These are phyloP conservation scores for Coprinopsis strossmayeri DNA, from an alignment of 768 basidiomycete genomes.

Conservation along the genomic window DNA sequence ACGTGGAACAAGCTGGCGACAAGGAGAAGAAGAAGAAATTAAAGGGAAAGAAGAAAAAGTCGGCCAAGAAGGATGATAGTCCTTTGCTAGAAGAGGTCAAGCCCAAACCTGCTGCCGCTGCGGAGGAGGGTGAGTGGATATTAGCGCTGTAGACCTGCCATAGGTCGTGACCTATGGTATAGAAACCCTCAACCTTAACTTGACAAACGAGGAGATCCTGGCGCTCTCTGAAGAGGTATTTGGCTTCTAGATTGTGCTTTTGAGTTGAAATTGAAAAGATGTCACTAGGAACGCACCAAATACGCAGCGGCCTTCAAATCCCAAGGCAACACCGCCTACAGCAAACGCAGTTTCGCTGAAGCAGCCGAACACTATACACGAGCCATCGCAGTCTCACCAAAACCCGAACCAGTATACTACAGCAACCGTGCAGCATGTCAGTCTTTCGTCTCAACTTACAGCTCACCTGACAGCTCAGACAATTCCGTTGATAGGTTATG, in stretches of 20 bases:
- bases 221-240: slow-evolving; percentile 53
- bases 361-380: slow-evolving; percentile 67
- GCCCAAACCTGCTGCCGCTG: slow-evolving; percentile 32
- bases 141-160: background rate
- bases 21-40: slow-evolving; percentile 37
- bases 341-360: slow-evolving; percentile 50
- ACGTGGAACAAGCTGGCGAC: slow-evolving; percentile 45
- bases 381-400: slow-evolving; percentile 68
- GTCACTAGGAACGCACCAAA: slow-evolving; percentile 52
- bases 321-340: slow-evolving; percentile 70
- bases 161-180: slow-evolving; percentile 11
- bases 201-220: slow-evolving; percentile 50
- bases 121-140: slow-evolving; percentile 22
- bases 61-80: slow-evolving; percentile 55
- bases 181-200: slow-evolving; percentile 15
- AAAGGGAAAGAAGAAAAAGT: slow-evolving; percentile 55
- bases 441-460: slow-evolving; percentile 19
- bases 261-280: slow-evolving; percentile 4
- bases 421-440: slow-evolving; percentile 95
- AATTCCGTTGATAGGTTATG: slow-evolving; percentile 54
- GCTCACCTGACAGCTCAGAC: background rate
- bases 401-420: slow-evolving; percentile 88
- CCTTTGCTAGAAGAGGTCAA: slow-evolving; percentile 76
- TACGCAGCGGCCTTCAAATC: slow-evolving; percentile 61
- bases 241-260: background rate